Evolutionary conservation across 352 stramenopile species (phyloP).

Genomic region (Globisporangium polare): DNA sequence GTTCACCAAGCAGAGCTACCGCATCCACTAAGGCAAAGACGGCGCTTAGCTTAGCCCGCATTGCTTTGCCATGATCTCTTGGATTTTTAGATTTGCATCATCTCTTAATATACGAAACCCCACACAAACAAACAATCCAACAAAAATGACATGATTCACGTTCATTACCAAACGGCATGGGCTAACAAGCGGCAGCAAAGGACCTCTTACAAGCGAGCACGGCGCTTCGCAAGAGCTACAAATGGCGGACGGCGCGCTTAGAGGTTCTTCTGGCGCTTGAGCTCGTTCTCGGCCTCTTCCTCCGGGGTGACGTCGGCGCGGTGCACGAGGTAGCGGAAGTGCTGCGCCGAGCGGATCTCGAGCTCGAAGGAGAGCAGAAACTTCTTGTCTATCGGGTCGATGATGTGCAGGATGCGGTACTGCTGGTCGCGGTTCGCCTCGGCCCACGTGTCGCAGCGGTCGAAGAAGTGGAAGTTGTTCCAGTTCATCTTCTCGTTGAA

Average conservation of each 20-base stretch:
- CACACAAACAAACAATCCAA: neutral
- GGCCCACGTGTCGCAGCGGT: slow-evolving; percentile 63
- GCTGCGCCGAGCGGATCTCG: slow-evolving; percentile 64
- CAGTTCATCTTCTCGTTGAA: slow-evolving; percentile 58
- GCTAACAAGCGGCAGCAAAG: neutral
- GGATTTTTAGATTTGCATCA: neutral
- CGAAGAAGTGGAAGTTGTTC: slow-evolving; percentile 74
- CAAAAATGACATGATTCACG: neutral
- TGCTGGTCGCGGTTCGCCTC: slow-evolving; percentile 65
- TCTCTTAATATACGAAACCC: neutral
- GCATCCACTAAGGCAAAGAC: slow-evolving; percentile 56
- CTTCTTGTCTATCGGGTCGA: slow-evolving; percentile 58
- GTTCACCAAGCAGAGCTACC: slow-evolving; percentile 60
- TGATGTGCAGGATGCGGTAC: slow-evolving; percentile 65
- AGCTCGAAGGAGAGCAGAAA: slow-evolving; percentile 68
- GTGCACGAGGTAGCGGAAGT: slow-evolving; percentile 69
- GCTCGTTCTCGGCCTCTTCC: slow-evolving; percentile 47
- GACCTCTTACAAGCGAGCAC: neutral
- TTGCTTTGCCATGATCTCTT: neutral
- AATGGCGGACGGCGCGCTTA: slow-evolving; percentile 13
- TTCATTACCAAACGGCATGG: neutral
- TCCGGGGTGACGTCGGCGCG: slow-evolving; percentile 46
- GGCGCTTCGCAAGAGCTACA: neutral
- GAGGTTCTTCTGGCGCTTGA: slow-evolving; percentile 56
- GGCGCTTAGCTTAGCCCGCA: too few species aligned